Evolutionary conservation across 768 basidiomycete genomes (phyloP), one percentile per base, ranked within the genome.

Genomic region (Lactifluus hygrophoroides): DNA sequence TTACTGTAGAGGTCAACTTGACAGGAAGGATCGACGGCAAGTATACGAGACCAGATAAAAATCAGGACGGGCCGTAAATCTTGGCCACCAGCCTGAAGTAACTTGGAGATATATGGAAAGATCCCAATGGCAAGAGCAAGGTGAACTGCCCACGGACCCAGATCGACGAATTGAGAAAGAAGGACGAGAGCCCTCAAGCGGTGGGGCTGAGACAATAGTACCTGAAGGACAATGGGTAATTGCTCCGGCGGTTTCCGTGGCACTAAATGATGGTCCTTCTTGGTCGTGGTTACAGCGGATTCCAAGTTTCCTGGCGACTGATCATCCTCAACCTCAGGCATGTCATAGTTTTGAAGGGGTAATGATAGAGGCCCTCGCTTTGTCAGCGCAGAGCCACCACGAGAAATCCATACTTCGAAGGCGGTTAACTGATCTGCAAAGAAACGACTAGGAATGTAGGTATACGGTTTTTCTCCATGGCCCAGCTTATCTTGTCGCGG

Each of bases 111-210:
- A 69, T 98, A 99, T 3, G 96, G 95, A 76, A 97, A 98, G 67
- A 98, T 97, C 13, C 96, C 96, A 66, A 99, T 97, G 6, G 88
- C 88, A 35, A 99, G 78, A 13, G 95, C 94, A 14, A 97, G 83
- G 65, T 96, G 89, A 48, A 98, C 96, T 0, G 96, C 96, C 95
- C 96, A 98, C 13, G 96, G 94, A 0, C 96, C 96, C 7, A 99
- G 82, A 69, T 99, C 96, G 66, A 98, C 93, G 65, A 98, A 99
- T 73, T 94, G 91, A 34, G 94, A 95, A 5, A 99, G 81, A 23
- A 97, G 83, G 63, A 97, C 95, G 60, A 99, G 84, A 2, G 96
- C 96, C 7, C 93, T 85, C 5, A 98, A 83, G 40, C 96, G 87
- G 71, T 98, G 94, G 0, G 91, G 90, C 67, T 98, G 96, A 5